Conservation (phyloP, 2,329 filamentous ascomycete genomes). For the Lasiodiplodia sp. region DNA sequence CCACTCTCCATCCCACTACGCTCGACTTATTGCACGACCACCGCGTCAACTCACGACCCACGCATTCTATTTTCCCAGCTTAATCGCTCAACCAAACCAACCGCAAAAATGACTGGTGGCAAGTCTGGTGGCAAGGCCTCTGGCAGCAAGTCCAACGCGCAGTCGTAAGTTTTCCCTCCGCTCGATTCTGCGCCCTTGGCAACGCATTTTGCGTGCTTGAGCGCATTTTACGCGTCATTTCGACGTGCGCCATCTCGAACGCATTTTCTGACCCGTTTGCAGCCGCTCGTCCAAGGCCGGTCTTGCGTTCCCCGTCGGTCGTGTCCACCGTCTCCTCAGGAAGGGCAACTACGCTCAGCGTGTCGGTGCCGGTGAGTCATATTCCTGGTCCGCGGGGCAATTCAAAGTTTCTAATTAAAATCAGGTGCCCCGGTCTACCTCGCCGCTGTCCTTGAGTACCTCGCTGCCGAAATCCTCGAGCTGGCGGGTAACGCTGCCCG, state of each 20-base stretch:
- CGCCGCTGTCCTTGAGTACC: slow-evolving; percentile 96
- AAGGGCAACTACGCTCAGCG: slow-evolving; percentile 99
- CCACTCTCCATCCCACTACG: slow-evolving; percentile 16
- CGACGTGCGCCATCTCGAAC: slow-evolving; percentile 38
- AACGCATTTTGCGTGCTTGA: slow-evolving; percentile 50
- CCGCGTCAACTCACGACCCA: slow-evolving; percentile 3
- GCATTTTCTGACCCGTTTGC: slow-evolving; percentile 51
- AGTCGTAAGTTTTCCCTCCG: slow-evolving; percentile 79
- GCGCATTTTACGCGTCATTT: slow-evolving; percentile 33
- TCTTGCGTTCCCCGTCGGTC: slow-evolving; percentile 97
- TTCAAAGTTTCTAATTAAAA: slow-evolving; percentile 34
- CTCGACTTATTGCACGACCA: slow-evolving; percentile 27
- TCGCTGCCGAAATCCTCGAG: slow-evolving; percentile 98
- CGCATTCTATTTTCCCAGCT: slow-evolving; percentile 45
- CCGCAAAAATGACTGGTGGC: slow-evolving; percentile 95
- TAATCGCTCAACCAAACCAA: slow-evolving; percentile 39
- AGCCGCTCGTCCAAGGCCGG: slow-evolving; percentile 99
- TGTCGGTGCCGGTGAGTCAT: slow-evolving; percentile 83
- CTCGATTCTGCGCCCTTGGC: slow-evolving; percentile 34
- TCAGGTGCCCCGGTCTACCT: slow-evolving; percentile 90
- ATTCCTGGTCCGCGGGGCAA: not conserved
- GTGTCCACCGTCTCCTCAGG: slow-evolving; percentile 98
- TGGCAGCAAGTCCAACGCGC: slow-evolving; percentile 93
- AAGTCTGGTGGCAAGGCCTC: slow-evolving; percentile 99
- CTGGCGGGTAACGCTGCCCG: slow-evolving; percentile 97